These are phyloP conservation scores for Coniochaeta ligniaria DNA, from an alignment of 2,329 filamentous ascomycete genomes.

Conservation along the genomic window DNA sequence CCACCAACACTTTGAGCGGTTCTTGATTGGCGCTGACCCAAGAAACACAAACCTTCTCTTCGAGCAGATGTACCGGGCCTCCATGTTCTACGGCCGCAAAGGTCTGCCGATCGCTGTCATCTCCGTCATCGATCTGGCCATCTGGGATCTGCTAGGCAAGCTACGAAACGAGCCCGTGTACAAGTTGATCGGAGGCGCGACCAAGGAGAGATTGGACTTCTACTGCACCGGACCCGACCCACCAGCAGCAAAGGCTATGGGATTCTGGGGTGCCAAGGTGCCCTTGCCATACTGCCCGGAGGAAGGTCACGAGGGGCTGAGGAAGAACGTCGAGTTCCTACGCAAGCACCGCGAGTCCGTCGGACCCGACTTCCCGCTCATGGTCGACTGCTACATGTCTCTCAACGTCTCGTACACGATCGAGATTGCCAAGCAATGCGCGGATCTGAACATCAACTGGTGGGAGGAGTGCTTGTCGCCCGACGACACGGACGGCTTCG, in stretches of 20 bases:
- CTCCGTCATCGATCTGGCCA: constrained; percentile 84
- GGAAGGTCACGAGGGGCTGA: constrained; percentile 72
- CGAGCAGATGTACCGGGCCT: constrained; percentile 92
- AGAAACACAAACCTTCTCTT: constrained; percentile 88
- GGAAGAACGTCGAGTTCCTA: constrained; percentile 86
- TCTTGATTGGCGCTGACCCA: constrained; percentile 82
- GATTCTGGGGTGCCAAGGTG: constrained; percentile 87
- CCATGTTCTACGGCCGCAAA: constrained; percentile 96
- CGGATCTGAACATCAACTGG: constrained; percentile 88
- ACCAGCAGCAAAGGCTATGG: constrained; percentile 71
- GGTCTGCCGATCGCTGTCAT: constrained; percentile 86
- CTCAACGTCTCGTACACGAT: constrained; percentile 90
- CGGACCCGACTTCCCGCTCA: constrained; percentile 83
- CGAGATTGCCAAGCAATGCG: constrained; percentile 75
- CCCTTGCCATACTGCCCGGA: constrained; percentile 85
- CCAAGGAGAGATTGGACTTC: constrained; percentile 74
- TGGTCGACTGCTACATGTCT: constrained; percentile 97
- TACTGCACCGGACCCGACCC: constrained; percentile 93
- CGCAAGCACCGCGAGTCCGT: constrained; percentile 77
- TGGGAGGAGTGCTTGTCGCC: constrained; percentile 93
- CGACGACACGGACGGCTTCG: constrained; percentile 88
- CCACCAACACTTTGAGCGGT: constrained; percentile 87
- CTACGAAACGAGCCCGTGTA: constrained; percentile 89
- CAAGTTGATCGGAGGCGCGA: constrained; percentile 88
- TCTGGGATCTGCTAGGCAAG: constrained; percentile 92